Conservation (phyloP, 2,329 filamentous ascomycete species). For the Zymoseptoria ardabiliae region DNA sequence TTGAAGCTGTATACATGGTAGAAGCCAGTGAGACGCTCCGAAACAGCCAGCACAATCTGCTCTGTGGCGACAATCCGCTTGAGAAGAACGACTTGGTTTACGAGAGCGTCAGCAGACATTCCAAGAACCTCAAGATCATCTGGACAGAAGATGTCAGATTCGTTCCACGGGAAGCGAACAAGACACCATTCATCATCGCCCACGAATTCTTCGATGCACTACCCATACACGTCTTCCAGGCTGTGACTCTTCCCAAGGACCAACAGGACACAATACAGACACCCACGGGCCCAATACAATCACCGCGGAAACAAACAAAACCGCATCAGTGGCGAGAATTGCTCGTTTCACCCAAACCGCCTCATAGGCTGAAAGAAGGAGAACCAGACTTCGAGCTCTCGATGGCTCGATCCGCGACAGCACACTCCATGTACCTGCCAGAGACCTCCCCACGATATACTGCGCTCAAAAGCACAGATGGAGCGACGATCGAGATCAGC, state of each 20-base stretch:
- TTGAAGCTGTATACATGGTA: slow-evolving; percentile 87
- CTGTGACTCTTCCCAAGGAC: slow-evolving; percentile 41
- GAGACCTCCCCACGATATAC: slow-evolving; percentile 73
- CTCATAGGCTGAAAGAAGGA: slow-evolving; percentile 44
- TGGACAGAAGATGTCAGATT: slow-evolving; percentile 88
- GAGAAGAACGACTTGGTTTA: slow-evolving; percentile 66
- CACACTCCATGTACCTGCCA: slow-evolving; percentile 78
- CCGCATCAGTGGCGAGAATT: slow-evolving; percentile 70
- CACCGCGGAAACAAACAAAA: slow-evolving; percentile 22
- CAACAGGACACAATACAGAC: slow-evolving; percentile 36
- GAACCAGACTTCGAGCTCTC: slow-evolving; percentile 80
- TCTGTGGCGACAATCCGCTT: slow-evolving; percentile 67
- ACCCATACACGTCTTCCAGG: slow-evolving; percentile 91
- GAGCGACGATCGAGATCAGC: slow-evolving; percentile 78
- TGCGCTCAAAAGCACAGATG: slow-evolving; percentile 58
- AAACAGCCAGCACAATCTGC: slow-evolving; percentile 67
- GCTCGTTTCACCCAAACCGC: slow-evolving; percentile 58
- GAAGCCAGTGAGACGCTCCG: slow-evolving; percentile 82
- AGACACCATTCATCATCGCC: slow-evolving; percentile 85
- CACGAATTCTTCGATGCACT: slow-evolving; percentile 99
- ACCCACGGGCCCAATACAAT: slow-evolving; percentile 43
- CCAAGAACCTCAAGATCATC: slow-evolving; percentile 60
- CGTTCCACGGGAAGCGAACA: slow-evolving; percentile 59
- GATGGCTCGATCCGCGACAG: slow-evolving; percentile 65
- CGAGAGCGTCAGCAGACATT: slow-evolving; percentile 68